A percentile compares a stretch with the other conserved stretches of the same genome.
These are phyloP conservation scores for Colletotrichum orchidophilum DNA, from an alignment of 2,329 filamentous ascomycete genomes.

Conservation along the genomic window DNA sequence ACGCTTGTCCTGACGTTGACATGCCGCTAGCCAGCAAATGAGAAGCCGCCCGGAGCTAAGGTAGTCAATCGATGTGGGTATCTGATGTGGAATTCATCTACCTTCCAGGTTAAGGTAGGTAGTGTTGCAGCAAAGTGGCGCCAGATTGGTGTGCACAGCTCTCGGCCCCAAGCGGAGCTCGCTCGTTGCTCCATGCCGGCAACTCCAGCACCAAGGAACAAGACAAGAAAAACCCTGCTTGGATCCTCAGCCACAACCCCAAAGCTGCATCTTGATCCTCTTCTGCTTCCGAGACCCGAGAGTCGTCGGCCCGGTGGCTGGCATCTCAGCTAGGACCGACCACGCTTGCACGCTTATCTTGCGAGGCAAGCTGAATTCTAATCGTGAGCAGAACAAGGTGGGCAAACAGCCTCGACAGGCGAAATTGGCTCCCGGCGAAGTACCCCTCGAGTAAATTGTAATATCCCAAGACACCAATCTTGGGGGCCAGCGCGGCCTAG, in stretches of 20 bases:
- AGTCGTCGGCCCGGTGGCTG: neutral
- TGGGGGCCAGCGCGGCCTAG: neutral
- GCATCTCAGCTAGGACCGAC: neutral
- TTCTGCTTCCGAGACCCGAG: neutral
- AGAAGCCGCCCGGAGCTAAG: neutral
- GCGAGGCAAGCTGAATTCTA: neutral
- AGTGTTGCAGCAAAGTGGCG: slow-evolving; percentile 8
- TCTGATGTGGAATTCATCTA: neutral
- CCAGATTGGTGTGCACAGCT: neutral
- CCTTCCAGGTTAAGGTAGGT: neutral
- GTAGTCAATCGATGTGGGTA: neutral
- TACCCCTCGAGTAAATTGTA: neutral
- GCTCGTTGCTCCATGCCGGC: neutral
- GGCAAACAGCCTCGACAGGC: neutral
- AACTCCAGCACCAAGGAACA: neutral
- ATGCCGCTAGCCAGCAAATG: slow-evolving; percentile 12
- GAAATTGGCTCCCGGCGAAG: neutral
- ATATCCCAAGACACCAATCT: neutral
- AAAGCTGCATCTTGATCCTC: slow-evolving; percentile 1
- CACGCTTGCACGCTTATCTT: neutral
- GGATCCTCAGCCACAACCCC: slow-evolving; percentile 1
- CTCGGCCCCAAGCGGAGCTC: neutral
- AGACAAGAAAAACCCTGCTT: neutral
- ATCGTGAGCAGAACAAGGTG: neutral
- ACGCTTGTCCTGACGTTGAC: slow-evolving; percentile 7